These are phyloP conservation scores for Beauveria varroae DNA, from an alignment of 2,329 filamentous ascomycete species.

Conservation along the genomic window DNA sequence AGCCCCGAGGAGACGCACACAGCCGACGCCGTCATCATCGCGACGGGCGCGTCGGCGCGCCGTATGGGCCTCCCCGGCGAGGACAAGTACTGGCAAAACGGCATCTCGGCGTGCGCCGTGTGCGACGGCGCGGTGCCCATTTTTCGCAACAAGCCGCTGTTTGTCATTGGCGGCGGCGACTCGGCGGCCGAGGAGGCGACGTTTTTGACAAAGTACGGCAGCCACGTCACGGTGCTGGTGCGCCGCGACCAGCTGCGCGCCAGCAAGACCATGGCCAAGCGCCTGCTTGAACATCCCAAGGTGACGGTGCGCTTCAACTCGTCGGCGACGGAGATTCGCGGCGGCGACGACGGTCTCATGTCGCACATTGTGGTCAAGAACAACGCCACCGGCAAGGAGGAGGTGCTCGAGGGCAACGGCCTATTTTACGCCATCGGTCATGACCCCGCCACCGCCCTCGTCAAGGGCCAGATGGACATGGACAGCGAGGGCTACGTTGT, in stretches of 20 bases:
- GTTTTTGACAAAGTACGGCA: slow-evolving; percentile 96
- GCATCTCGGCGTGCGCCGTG: slow-evolving; percentile 92
- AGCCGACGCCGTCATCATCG: slow-evolving; percentile 86
- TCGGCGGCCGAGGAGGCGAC: slow-evolving; percentile 95
- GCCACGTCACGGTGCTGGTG: slow-evolving; percentile 89
- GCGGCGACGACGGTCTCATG: slow-evolving; percentile 82
- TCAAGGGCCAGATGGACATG: slow-evolving; percentile 83
- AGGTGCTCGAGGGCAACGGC: slow-evolving; percentile 83
- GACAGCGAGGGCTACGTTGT: slow-evolving; percentile 88
- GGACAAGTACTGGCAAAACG: slow-evolving; percentile 95
- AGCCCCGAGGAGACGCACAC: slow-evolving; percentile 76
- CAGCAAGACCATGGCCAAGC: slow-evolving; percentile 83
- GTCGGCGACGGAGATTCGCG: slow-evolving; percentile 73
- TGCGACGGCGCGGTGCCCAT: slow-evolving; percentile 97
- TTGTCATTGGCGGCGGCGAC: slow-evolving; percentile 94
- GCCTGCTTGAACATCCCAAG: slow-evolving; percentile 77
- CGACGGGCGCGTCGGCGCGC: slow-evolving; percentile 87
- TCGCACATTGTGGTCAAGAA: slow-evolving; percentile 79
- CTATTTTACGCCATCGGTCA: slow-evolving; percentile 97
- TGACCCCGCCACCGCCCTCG: slow-evolving; percentile 82
- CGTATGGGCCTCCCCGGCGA: slow-evolving; percentile 79
- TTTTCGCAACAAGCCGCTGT: slow-evolving; percentile 91
- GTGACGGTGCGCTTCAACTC: slow-evolving; percentile 84
- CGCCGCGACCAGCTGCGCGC: slow-evolving; percentile 80
- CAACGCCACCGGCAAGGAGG: slow-evolving; percentile 63